These are phyloP conservation scores for Pseudocercospora vitis DNA, from an alignment of 2,329 filamentous ascomycete species.

Conservation along the genomic window DNA sequence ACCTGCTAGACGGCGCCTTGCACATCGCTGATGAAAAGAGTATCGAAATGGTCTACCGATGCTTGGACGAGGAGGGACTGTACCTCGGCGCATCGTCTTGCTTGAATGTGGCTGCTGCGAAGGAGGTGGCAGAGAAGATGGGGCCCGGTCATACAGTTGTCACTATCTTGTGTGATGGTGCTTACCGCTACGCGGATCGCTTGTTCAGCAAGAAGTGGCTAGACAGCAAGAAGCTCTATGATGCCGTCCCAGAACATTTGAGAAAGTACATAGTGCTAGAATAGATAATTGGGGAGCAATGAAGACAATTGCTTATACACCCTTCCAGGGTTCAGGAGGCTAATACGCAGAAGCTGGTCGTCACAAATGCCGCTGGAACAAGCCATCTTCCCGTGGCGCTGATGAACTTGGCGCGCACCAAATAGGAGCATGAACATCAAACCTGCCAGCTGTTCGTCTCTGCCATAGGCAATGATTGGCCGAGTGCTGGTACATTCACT, in stretches of 20 bases:
- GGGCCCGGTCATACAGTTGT: slow-evolving; percentile 89
- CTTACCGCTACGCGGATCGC: slow-evolving; percentile 94
- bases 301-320: neutral
- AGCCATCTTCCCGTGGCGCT: no score
- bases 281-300: slow-evolving; percentile 41
- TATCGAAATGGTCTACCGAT: slow-evolving; percentile 96
- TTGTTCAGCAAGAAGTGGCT: slow-evolving; percentile 93
- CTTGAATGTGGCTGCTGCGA: slow-evolving; percentile 91
- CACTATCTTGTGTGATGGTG: slow-evolving; percentile 90
- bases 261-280: slow-evolving; percentile 93
- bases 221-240: slow-evolving; percentile 76
- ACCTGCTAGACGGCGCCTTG: slow-evolving; percentile 78
- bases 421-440: no score
- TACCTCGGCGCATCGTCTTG: slow-evolving; percentile 93
- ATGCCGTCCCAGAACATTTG: slow-evolving; percentile 78
- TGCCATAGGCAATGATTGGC: no score
- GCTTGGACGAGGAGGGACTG: slow-evolving; percentile 90
- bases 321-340: neutral
- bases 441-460: no score
- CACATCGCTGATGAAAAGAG: slow-evolving; percentile 88
- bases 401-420: no score
- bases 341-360: neutral
- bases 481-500: no score
- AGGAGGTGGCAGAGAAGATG: slow-evolving; percentile 87
- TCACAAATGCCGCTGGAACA: no score